Evolutionary conservation across 2,329 filamentous ascomycete species (phyloP), one percentile per base, ranked within the genome.

Genomic region (Graphilbum ipis-grandicollis): DNA sequence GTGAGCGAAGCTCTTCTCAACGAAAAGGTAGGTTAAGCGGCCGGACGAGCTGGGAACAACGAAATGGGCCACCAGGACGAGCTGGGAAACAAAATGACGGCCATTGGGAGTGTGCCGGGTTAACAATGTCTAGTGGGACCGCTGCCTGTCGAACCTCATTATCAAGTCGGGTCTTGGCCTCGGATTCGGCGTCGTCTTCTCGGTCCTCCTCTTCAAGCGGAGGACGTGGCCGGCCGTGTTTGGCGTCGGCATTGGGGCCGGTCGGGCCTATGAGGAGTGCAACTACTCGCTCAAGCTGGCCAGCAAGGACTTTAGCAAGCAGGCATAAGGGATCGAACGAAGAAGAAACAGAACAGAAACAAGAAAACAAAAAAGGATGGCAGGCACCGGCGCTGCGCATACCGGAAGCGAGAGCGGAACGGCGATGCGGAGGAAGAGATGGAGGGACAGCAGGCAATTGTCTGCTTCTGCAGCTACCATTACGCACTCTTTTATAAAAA

Each of bases 1-100:
- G 80, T 94, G 63, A 96, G 88, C 69, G 90, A 98, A 69, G 83
- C 88, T 54, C 75, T 98, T 52, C 74, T 98, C 55, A 96, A 96
- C 63, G 90, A 98, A 66, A 98, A 98, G 85, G 90, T 94, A 75
- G 14, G 35, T 5, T 10, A 6, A 6, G 21, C 21, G 21, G 21
- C n/a, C n/a, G n/a, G n/a, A n/a, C n/a, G n/a, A n/a, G n/a, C n/a
- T n/a, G n/a, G n/a, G n/a, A n/a, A n/a, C n/a, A n/a, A n/a, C n/a
- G n/a, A n/a, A n/a, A n/a, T n/a, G n/a, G n/a, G n/a, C n/a, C n/a
- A n/a, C n/a, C n/a, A n/a, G n/a, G n/a, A n/a, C n/a, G n/a, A 23
- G 21, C 21, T 23, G 21, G 5, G 21, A 23, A 10, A 23, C 5
- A 28, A 28, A 28, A 28, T 5, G n/a, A n/a, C n/a, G n/a, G n/a